Evolutionary conservation across 257 asterid genomes (phyloP).

Genomic region (Vinca minor): DNA sequence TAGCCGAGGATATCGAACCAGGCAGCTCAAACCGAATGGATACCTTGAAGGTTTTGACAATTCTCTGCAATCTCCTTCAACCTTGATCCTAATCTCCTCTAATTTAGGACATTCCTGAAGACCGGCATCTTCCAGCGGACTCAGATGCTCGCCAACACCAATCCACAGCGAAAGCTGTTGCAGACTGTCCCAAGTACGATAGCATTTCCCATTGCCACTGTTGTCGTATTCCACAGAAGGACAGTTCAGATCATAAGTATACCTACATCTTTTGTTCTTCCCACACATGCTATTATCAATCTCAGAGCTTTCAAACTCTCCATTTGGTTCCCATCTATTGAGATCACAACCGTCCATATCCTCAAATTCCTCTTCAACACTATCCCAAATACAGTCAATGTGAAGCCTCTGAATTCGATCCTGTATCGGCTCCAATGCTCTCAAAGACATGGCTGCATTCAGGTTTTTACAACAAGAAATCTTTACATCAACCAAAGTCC

Average conservation of each 20-base stretch:
- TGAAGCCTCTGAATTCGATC: conserved; percentile 65
- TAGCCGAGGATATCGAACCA: conserved; percentile 44
- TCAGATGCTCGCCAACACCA: conserved; percentile 64
- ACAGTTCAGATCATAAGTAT: conserved; percentile 39
- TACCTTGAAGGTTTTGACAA: conserved; percentile 38
- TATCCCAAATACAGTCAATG: conserved; percentile 74
- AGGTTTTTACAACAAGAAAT: conserved; percentile 80
- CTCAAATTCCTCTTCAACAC: conserved; percentile 25
- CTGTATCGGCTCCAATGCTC: conserved; percentile 71
- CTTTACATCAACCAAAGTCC: conserved; percentile 62
- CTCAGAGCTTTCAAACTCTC: conserved; percentile 17
- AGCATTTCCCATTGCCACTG: conserved; percentile 26
- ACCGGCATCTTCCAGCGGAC: conserved; percentile 51
- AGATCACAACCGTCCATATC: conserved; percentile 42
- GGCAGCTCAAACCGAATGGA: conserved; percentile 57
- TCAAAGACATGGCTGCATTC: conserved; percentile 48
- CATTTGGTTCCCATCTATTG: conserved; percentile 30
- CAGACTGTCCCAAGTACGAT: conserved; percentile 57
- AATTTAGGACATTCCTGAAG: conserved; percentile 69
- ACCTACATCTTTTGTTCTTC: conserved; percentile 37
- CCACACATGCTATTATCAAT: conserved; percentile 17
- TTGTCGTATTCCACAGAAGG: conserved; percentile 21
- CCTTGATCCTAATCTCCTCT: conserved; percentile 71
- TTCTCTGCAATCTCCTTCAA: conserved; percentile 86
- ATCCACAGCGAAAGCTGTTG: conserved; percentile 68